Percentiles rank a stretch among this genome's conserved stretches.
phyloP scores from a whole-genome alignment of 2,329 filamentous ascomycete species.

The Cladophialophora immunda region DNA sequence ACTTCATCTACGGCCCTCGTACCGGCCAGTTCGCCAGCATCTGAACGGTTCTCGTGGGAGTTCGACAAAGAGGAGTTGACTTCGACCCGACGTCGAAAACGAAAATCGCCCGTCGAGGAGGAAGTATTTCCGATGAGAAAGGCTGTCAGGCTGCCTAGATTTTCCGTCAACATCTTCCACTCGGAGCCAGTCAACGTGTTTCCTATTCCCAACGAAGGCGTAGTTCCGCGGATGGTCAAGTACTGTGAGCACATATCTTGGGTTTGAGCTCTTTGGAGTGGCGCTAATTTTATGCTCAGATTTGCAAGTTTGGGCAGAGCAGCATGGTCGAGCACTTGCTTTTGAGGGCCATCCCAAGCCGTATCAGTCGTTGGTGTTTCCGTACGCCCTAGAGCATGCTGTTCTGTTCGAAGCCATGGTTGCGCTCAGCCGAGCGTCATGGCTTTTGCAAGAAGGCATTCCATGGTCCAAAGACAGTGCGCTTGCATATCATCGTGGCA shows the following conservation, averaged over 20 bases:
- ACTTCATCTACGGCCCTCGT: conserved; percentile 23
- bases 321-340: conserved; percentile 31
- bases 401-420: conserved; percentile 31
- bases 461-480: conserved; percentile 29
- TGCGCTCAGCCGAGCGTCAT: conserved; percentile 29
- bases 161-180: conserved; percentile 35
- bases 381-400: conserved; percentile 29
- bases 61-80: conserved; percentile 20
- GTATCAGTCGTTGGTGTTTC: conserved; percentile 31
- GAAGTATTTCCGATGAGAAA: conserved; percentile 18
- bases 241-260: conserved; percentile 26
- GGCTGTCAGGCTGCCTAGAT: conserved; percentile 24
- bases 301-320: conserved; percentile 31
- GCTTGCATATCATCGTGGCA: conserved; percentile 27
- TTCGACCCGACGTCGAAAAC: conserved; percentile 23
- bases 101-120: conserved; percentile 29
- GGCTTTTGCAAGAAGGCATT: conserved; percentile 29
- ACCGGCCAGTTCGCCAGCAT: conserved; percentile 4
- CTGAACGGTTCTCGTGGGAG: conserved; percentile 25
- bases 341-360: conserved; percentile 36
- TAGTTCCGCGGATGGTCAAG: conserved; percentile 33
- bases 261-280: background rate
- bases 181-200: conserved; percentile 30
- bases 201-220: conserved; percentile 31
- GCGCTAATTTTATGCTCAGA: conserved; percentile 21